Evolutionary conservation across 805 yeast species (phyloP).

Genomic region (Suhomyces sp.): DNA sequence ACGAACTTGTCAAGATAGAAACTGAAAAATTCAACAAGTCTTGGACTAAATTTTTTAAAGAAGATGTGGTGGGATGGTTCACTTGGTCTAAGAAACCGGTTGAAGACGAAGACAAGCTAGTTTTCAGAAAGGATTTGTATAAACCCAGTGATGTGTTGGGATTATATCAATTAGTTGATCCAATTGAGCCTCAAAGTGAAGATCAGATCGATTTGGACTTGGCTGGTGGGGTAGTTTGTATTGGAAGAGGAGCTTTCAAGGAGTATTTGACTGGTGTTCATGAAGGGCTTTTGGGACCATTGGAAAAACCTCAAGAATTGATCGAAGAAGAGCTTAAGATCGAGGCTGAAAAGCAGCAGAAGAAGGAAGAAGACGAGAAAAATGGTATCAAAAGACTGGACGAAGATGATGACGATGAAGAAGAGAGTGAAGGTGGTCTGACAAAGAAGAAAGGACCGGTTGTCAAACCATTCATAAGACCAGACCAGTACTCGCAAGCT

Average conservation of each 20-base stretch:
- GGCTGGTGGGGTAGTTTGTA: constrained; percentile 84
- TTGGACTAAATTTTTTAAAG: constrained; percentile 27
- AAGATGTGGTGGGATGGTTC: constrained; percentile 15
- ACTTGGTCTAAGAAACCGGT: constrained; percentile 16
- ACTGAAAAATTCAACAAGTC: constrained; percentile 16
- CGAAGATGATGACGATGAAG: constrained; percentile 23
- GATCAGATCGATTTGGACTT: constrained; percentile 39
- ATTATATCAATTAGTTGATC: constrained; percentile 39
- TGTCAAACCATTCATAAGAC: constrained; percentile 61
- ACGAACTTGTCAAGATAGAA: constrained; percentile 3
- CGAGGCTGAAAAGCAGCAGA: constrained; percentile 12
- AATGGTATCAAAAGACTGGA: constrained; percentile 16
- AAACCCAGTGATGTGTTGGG: constrained; percentile 53
- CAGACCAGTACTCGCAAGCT: constrained; percentile 55
- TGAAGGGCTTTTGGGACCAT: constrained; percentile 92
- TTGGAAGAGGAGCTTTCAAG: constrained; percentile 95
- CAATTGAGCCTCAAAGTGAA: constrained; percentile 45
- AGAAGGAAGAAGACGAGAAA: constrained; percentile 12
- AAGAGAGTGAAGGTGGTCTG: constrained; percentile 24
- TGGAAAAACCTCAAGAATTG: constrained; percentile 46
- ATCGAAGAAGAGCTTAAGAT: constrained; percentile 16
- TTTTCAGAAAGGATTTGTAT: constrained; percentile 37
- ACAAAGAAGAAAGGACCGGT: constrained; percentile 43
- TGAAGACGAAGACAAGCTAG: constrained; percentile 24
- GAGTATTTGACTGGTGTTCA: constrained; percentile 89